Evolutionary conservation across 2,329 filamentous ascomycete genomes (phyloP).

Genomic region (Fusarium pseudonygamai): DNA sequence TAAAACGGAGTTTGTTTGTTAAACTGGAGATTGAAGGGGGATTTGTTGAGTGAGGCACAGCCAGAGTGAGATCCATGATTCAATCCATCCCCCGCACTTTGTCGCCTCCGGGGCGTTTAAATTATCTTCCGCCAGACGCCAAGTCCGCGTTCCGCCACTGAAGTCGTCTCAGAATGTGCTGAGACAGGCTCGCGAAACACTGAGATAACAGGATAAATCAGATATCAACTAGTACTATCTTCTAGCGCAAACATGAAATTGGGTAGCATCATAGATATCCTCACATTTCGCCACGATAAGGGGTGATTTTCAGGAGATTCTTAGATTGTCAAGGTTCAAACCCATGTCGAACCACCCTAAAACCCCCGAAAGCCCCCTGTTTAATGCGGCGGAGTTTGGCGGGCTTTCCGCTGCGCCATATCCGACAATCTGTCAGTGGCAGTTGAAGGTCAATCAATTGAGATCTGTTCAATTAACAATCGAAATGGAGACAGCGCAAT

Average conservation of each 20-base stretch:
- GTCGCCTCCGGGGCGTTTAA: neutral
- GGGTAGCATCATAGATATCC: neutral
- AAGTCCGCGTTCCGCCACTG: neutral
- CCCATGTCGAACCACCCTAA: neutral
- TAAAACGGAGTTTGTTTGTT: constrained; percentile 28
- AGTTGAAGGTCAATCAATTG: neutral
- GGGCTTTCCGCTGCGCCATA: constrained; percentile 4
- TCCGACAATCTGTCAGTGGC: neutral
- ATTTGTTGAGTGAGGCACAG: neutral
- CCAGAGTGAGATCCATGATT: neutral
- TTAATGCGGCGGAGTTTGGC: neutral
- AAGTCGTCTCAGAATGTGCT: neutral
- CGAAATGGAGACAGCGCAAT: constrained; percentile 16
- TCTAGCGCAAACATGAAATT: neutral
- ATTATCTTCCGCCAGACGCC: constrained; percentile 6
- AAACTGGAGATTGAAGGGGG: neutral
- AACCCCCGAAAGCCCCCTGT: neutral
- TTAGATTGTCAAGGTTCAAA: neutral
- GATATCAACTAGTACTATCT: neutral
- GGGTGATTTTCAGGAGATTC: constrained; percentile 11
- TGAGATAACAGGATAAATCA: neutral
- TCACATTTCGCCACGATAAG: constrained; percentile 8
- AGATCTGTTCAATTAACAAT: neutral
- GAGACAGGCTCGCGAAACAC: neutral
- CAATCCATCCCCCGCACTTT: neutral